Conservation (phyloP, 2,329 filamentous ascomycete species). For the Xylaria sp. region DNA sequence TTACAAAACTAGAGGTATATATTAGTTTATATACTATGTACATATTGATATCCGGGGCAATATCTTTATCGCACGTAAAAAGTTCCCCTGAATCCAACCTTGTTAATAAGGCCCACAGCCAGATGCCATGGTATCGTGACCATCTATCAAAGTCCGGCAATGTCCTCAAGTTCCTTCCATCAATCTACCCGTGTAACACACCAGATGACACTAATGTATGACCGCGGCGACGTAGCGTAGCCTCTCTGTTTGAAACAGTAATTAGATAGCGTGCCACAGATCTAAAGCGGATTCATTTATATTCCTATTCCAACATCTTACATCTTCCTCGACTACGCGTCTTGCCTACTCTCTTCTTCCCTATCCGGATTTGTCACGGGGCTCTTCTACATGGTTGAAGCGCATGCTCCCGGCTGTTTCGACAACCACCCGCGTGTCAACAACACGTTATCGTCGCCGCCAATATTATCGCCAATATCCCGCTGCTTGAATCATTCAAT, state of each 20-base stretch:
- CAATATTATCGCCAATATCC: not conserved
- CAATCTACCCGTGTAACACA: not conserved
- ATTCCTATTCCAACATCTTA: not conserved
- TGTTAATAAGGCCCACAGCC: not conserved
- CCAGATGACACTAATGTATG: slow-evolving; percentile 26
- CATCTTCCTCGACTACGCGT: not conserved
- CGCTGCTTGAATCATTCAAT: slow-evolving; percentile 3
- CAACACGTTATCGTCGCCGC: slow-evolving; percentile 7
- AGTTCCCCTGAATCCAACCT: too few relatives aligned
- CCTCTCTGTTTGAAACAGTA: not conserved
- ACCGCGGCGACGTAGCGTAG: not conserved
- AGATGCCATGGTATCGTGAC: not conserved
- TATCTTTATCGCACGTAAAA: too few relatives aligned
- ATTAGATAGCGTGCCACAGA: not conserved
- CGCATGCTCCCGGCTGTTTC: not conserved
- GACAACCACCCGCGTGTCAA: not conserved
- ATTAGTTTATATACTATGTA: too few relatives aligned
- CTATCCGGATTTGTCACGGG: not conserved
- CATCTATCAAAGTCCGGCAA: not conserved
- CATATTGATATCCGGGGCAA: too few relatives aligned
- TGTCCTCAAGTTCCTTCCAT: not conserved
- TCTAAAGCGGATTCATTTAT: not conserved
- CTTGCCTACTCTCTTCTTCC: not conserved
- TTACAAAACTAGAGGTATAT: too few relatives aligned
- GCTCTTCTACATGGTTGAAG: not conserved